Conservation (phyloP, 2,329 filamentous ascomycete species). For the Alternaria panax region DNA sequence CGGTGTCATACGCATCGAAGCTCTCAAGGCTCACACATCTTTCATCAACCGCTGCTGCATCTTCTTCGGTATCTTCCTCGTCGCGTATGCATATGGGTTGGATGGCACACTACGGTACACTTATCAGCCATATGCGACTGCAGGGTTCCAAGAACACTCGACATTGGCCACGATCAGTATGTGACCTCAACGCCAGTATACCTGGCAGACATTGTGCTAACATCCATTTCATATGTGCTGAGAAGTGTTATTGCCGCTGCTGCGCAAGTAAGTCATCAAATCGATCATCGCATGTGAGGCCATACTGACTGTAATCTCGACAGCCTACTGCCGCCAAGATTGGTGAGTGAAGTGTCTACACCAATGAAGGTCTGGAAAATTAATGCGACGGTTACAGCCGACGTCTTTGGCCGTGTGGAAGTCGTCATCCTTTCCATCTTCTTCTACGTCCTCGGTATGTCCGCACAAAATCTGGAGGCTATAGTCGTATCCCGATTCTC, state of each 20-base stretch:
- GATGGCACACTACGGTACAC: slow-evolving; percentile 58
- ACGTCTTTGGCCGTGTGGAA: slow-evolving; percentile 68
- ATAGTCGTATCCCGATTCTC: neutral
- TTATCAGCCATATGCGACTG: slow-evolving; percentile 61
- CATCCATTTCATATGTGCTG: too few relatives aligned
- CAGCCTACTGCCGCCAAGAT: slow-evolving; percentile 66
- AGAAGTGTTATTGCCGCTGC: slow-evolving; percentile 67
- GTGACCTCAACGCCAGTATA: too few relatives aligned
- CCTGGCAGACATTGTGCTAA: too few relatives aligned
- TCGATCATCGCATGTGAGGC: too few relatives aligned
- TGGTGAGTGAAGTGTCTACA: slow-evolving; percentile 32
- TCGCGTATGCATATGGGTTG: slow-evolving; percentile 70
- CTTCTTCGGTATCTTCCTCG: slow-evolving; percentile 67
- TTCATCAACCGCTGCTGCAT: slow-evolving; percentile 62
- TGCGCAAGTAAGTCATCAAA: too few relatives aligned
- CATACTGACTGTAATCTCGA: too few relatives aligned
- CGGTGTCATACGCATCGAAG: slow-evolving; percentile 68
- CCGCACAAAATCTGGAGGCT: too few relatives aligned
- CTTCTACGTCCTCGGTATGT: slow-evolving; percentile 59
- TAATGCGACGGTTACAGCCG: slow-evolving; percentile 43
- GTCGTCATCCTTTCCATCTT: slow-evolving; percentile 63
- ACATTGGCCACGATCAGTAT: slow-evolving; percentile 62
- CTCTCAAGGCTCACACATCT: slow-evolving; percentile 62
- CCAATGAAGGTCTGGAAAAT: neutral
- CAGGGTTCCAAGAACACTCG: slow-evolving; percentile 61